A percentile compares a stretch with the other conserved stretches of the same genome.
phyloP scores from a whole-genome alignment of 108 stramenopile species.

The Discostella pseudostelligera region DNA sequence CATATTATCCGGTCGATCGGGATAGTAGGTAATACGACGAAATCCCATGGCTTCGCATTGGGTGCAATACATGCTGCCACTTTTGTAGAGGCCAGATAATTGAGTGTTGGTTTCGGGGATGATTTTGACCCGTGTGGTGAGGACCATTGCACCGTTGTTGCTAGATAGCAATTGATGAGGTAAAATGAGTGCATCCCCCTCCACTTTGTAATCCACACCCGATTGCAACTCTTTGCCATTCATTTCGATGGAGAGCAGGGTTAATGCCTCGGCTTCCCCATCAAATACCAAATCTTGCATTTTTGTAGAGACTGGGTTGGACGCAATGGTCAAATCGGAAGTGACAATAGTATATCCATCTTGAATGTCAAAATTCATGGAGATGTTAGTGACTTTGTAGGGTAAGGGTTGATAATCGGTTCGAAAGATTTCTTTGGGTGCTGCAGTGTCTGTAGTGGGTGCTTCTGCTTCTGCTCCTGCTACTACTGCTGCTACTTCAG shows the following conservation, averaged over 20 bases:
- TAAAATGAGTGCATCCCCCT: slow-evolving; percentile 55
- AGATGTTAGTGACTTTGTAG: slow-evolving; percentile 51
- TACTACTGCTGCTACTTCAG: no score
- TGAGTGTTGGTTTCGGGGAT: slow-evolving; percentile 91
- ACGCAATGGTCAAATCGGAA: slow-evolving; percentile 8
- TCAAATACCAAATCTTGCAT: slow-evolving; percentile 71
- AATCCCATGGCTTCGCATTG: slow-evolving; percentile 91
- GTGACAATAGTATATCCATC: slow-evolving; percentile 70
- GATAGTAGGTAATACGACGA: slow-evolving; percentile 91
- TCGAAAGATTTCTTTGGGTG: slow-evolving; percentile 70
- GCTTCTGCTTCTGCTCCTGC: no score
- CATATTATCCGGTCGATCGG: slow-evolving; percentile 97
- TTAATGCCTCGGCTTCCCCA: slow-evolving; percentile 72
- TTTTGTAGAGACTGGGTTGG: slow-evolving; percentile 10
- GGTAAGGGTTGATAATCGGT: slow-evolving; percentile 67
- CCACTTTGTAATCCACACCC: slow-evolving; percentile 57
- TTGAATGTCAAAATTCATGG: slow-evolving; percentile 73
- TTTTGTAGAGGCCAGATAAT: slow-evolving; percentile 91
- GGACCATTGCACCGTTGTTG: background rate
- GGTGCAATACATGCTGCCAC: slow-evolving; percentile 88
- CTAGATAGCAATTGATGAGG: no score
- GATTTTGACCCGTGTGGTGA: slow-evolving; percentile 71
- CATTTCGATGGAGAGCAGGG: slow-evolving; percentile 46
- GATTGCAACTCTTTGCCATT: slow-evolving; percentile 51
- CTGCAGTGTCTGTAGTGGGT: no score